Base-by-base conservation (phyloP, 2,329 filamentous ascomycete genomes). In the Ceratocystis smalleyi region DNA sequence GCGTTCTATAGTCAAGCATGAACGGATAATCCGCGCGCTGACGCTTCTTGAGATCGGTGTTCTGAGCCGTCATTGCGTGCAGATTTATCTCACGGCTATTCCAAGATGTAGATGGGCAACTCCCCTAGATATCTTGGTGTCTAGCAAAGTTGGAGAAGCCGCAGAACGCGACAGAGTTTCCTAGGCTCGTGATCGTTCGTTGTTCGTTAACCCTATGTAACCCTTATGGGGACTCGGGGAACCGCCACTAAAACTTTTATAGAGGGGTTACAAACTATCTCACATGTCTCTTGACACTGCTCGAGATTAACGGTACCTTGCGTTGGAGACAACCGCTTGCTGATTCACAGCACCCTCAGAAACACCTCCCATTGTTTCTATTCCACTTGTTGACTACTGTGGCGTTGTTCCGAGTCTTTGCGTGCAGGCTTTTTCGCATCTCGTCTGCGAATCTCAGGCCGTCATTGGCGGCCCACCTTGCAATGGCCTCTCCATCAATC, bases 1-100 rank as follows among this genome's bases (percentile, higher is more conserved):
- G 77, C 67, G 91, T 95, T 65, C 90, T 81, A 73, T 95, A 95
- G 68, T 94, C 88, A 32, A 92, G 80, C 51, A 85, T 77, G 73
- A 86, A 95, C 59, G 79, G 79, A 74, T 96, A 96, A 74, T 96
- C 89, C 47, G 76, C 76, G 67, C 89, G 55, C 43, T 40, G 43
- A 17, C 63, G 63, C 4, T 61, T 61, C 57, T 61, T 60, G 1
- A 64, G 24, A 5, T 43, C 59, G 0, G 59, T 7, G 3, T 47
- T 61, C 5, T 24, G 17, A 22, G 43, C 15, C 7, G 43, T 0
- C 59, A 61, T 61, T 15, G 6, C 4, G 54, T n/a, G 3, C 24
- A 32, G 32, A 27, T 7, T 59, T 12, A 59, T n/a, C 10, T 32
- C n/a, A 35, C 32, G 10, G 47, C 12, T 51, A 24, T 24, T 8